Base-by-base conservation (phyloP, 2,329 filamentous ascomycete genomes). In the Venturia effusa region DNA sequence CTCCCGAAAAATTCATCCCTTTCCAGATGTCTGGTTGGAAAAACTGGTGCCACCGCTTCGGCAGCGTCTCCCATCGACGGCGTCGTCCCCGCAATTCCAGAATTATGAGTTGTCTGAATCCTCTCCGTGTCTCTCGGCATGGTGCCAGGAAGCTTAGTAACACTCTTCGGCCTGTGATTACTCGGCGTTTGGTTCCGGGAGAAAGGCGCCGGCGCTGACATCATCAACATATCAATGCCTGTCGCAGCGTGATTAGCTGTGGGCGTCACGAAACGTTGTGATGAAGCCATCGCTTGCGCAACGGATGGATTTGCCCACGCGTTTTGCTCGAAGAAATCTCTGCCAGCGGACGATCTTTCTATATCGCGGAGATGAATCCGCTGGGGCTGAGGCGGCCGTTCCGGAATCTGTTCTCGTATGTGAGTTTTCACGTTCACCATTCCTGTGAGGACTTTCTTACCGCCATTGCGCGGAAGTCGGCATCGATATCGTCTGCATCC, bases 391-490 rank as follows among this genome's bases (percentile, higher is more conserved):
- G 55, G 59, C 27, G 59, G 27, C 15, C 63, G 27, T 22, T 40
- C 32, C 13, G 59, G 63, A 51, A 64, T 61, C 59, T 64, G 59
- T 54, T 27, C 39, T 27, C n/a, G 13, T 37, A 2, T 39, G 45
- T 59, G 17, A 64, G 63, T 54, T n/a, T 30, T 4, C 37, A 27
- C 27, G 15, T 37, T 17, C 19, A 24, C 60, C 34, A 55, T 34
- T 45, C 55, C 32, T 61, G 57, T 30, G 59, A 24, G 39, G 41
- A 17, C 17, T 62, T 63, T 61, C 65, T 43, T 66, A 97, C 92
- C 71, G 89, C 88, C 81, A 99, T 97, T 69, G 88, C 88, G 73
- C 89, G 87, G 67, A 97, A 80, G 76, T 99, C 94, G 61, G 93
- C 88, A 64, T 96, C 90, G 59, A 94, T 77, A 71, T 97, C 91